Evolutionary conservation across 2,329 filamentous ascomycete species (phyloP), one percentile per base, ranked within the genome.

Genomic region (Penicillium capsulatum): DNA sequence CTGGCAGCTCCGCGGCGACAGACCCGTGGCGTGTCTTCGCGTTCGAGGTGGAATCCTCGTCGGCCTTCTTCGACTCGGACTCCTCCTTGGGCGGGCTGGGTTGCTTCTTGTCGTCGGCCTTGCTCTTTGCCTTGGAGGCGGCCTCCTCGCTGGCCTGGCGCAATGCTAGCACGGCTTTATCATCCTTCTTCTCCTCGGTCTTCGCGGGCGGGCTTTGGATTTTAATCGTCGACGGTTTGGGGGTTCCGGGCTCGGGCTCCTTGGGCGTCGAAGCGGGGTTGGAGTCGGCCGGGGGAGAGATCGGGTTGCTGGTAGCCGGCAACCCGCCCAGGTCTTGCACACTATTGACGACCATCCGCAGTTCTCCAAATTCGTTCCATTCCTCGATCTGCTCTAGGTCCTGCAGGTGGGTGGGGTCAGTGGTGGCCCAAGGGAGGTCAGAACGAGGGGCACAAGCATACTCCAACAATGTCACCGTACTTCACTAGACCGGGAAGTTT

Each of bases 291-390:
- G 57, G 8, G 55, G 36, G 45, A 16, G 53, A 16, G 47, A 38
- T 8, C 17, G 53, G 44, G 39, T 49, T 47, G 46, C 54, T 63
- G 43, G 52, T 61, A 47, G 53, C 56, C 10, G 57, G 52, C 39
- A 63, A 55, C 20, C 55, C 53, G 33, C 60, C 55, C 17, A 65
- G 46, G 38, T 65, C 62, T 57, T 57, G 44, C 32, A 63, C 56
- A 38, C 57, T 67, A 30, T 73, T 74, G 55, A 97, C 80, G 56
- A 91, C 84, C 67, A 91, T 80, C 65, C 89, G 88, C 46, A 98
- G 78, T 69, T 97, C 91, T 67, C 89, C 89, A 67, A 94, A 96
- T 65, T 98, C 92, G 71, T 98, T 98, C 92, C 91, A 97, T 63
- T 98, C 92, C 68, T 98, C 92, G 48, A 97, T 81, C 66, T 97